Evolutionary conservation across 2,329 filamentous ascomycete genomes (phyloP).

Genomic region (Talaromyces sp.): DNA sequence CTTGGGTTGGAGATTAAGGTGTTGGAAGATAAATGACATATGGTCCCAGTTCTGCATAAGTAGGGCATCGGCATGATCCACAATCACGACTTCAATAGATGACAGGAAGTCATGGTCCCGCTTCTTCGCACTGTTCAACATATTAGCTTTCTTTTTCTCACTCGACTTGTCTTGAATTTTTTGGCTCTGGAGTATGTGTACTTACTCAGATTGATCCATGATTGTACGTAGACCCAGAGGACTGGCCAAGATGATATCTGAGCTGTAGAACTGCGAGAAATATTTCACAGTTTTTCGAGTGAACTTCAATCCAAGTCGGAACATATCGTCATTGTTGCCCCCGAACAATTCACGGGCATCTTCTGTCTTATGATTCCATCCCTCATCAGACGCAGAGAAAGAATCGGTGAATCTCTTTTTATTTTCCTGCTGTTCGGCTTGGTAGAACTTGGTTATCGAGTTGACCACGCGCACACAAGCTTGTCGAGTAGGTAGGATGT

Average conservation of each 20-base stretch:
- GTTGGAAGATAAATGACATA: slow-evolving; percentile 85
- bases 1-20: slow-evolving; percentile 87
- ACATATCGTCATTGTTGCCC: slow-evolving; percentile 97
- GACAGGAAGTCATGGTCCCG: slow-evolving; percentile 87
- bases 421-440: slow-evolving; percentile 92
- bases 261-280: slow-evolving; percentile 94
- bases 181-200: slow-evolving; percentile 1
- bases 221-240: slow-evolving; percentile 87
- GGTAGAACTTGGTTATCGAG: slow-evolving; percentile 72
- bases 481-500: slow-evolving; percentile 85
- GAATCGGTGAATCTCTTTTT: slow-evolving; percentile 86
- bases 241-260: slow-evolving; percentile 90
- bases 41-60: slow-evolving; percentile 99
- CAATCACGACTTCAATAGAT: slow-evolving; percentile 85
- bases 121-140: slow-evolving; percentile 57
- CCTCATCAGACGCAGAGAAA: slow-evolving; percentile 70
- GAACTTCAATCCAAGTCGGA: slow-evolving; percentile 93
- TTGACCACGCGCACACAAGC: slow-evolving; percentile 79
- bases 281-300: slow-evolving; percentile 94
- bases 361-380: slow-evolving; percentile 73
- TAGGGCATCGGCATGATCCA: slow-evolving; percentile 90
- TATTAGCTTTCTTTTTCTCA: not conserved
- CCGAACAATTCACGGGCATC: slow-evolving; percentile 90
- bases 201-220: slow-evolving; percentile 75
- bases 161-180: not conserved